These are phyloP conservation scores for Psilocybe cyanescens DNA, from an alignment of 768 basidiomycete species.

Conservation along the genomic window DNA sequence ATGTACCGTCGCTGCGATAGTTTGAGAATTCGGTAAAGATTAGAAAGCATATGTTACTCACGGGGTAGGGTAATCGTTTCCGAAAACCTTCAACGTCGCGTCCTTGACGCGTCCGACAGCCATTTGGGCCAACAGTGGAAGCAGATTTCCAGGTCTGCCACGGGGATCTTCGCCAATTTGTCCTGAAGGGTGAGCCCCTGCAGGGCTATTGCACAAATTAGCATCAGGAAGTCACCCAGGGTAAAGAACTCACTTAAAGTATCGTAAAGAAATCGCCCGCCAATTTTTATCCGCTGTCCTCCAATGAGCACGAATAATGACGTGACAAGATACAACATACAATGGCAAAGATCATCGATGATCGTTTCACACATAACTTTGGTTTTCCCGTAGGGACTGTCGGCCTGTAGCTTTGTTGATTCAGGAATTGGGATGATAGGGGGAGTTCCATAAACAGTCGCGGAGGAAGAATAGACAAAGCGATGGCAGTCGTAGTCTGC, in stretches of 20 bases:
- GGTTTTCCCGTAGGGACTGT: slow-evolving; percentile 95
- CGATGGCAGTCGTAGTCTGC: slow-evolving; percentile 79
- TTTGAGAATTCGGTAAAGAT: slow-evolving; percentile 1
- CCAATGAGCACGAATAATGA: slow-evolving; percentile 5
- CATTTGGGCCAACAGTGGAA: slow-evolving; percentile 94
- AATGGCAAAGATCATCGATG: slow-evolving; percentile 84
- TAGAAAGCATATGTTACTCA: slow-evolving; percentile 37
- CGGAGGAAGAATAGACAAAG: slow-evolving; percentile 96
- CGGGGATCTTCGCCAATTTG: slow-evolving; percentile 95
- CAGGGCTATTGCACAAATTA: slow-evolving; percentile 61
- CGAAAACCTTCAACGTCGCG: slow-evolving; percentile 80
- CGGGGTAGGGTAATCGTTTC: slow-evolving; percentile 96
- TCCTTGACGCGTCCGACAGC: slow-evolving; percentile 87
- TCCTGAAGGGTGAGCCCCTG: slow-evolving; percentile 97
- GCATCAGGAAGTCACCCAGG: background rate
- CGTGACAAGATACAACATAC: slow-evolving; percentile 41
- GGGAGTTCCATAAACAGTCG: slow-evolving; percentile 94
- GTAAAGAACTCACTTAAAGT: slow-evolving; percentile 81
- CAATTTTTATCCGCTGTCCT: slow-evolving; percentile 72
- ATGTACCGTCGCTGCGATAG: slow-evolving; percentile 82
- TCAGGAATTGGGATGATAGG: slow-evolving; percentile 94
- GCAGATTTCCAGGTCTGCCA: slow-evolving; percentile 92
- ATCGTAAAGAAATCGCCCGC: slow-evolving; percentile 87
- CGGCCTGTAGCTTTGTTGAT: slow-evolving; percentile 81
- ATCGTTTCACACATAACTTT: slow-evolving; percentile 94